Conservation (phyloP, 148 eudicot genomes). For the Rhododendron williamsianum region DNA sequence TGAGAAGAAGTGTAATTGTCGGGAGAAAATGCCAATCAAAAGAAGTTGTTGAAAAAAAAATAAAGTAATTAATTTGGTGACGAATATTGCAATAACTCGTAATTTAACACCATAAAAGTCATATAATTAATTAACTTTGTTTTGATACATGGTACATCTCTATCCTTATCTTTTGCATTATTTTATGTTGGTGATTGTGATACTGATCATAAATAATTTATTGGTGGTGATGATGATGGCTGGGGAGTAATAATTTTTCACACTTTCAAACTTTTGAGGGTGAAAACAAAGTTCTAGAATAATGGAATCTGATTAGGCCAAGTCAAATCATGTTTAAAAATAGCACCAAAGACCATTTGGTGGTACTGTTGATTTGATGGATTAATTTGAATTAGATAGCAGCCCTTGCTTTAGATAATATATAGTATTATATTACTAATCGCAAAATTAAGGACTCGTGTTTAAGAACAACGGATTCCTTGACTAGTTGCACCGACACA, state of each 20-base stretch:
- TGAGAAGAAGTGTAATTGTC: too few relatives aligned
- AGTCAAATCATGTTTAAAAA: slow-evolving; percentile 5
- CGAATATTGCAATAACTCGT: too few relatives aligned
- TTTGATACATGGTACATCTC: background rate
- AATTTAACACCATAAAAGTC: too few relatives aligned
- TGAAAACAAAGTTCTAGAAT: slow-evolving; percentile 5
- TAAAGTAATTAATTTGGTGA: too few relatives aligned
- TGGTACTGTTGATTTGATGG: background rate
- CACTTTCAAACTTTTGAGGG: background rate
- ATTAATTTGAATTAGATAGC: background rate
- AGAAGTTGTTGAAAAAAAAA: too few relatives aligned
- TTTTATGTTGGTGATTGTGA: background rate
- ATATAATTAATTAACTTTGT: background rate
- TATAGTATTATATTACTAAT: background rate
- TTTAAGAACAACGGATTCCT: background rate
- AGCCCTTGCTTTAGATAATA: background rate
- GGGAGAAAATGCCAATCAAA: too few relatives aligned
- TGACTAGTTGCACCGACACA: background rate
- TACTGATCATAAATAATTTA: background rate
- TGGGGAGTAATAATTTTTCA: slow-evolving; percentile 5
- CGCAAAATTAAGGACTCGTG: background rate
- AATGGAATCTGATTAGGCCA: slow-evolving; percentile 3
- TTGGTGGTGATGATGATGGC: slow-evolving; percentile 6
- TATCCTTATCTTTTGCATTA: background rate
- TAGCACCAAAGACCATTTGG: background rate